A percentile compares a stretch with the other conserved stretches of the same genome.
Evolutionary conservation across 345 rosid species (phyloP).

Genomic region (Camelina hispida): DNA sequence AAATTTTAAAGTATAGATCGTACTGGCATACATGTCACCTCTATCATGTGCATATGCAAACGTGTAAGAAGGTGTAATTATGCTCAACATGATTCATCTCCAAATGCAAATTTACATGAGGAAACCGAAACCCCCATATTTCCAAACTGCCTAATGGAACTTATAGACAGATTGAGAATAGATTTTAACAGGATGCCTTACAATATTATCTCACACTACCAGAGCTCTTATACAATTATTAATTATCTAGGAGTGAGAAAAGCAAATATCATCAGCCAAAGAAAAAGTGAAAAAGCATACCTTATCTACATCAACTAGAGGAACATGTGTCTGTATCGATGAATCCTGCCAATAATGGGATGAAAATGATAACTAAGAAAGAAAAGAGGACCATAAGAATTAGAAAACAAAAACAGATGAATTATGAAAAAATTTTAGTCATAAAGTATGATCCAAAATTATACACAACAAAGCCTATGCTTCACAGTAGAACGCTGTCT

Average conservation of each 20-base stretch:
- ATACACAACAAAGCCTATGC: conserved; percentile 14
- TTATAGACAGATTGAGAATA: conserved; percentile 5
- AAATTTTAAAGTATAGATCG: conserved; percentile 19
- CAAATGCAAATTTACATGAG: conserved; percentile 20
- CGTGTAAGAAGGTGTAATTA: conserved; percentile 8
- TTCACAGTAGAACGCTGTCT: conserved; percentile 15
- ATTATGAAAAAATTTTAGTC: conserved; percentile 11
- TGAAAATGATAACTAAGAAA: conserved; percentile 59
- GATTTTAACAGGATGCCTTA: conserved; percentile 4
- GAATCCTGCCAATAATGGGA: conserved; percentile 71
- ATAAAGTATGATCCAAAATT: neutral
- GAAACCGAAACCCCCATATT: neutral
- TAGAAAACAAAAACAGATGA: conserved; percentile 10
- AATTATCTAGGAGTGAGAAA: conserved; percentile 15
- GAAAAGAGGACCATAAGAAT: conserved; percentile 25
- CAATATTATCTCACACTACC: neutral
- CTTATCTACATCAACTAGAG: conserved; percentile 97
- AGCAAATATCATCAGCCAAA: conserved; percentile 12
- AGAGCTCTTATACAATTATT: conserved; percentile 20
- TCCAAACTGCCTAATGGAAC: conserved; percentile 18
- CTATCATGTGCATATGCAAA: conserved; percentile 20
- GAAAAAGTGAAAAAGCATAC: conserved; percentile 41
- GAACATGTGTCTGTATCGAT: conserved; percentile 78
- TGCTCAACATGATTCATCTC: conserved; percentile 8
- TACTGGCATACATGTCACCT: conserved; percentile 2